Conservation (phyloP, 2,329 filamentous ascomycete genomes). For the Fusarium xylarioides region DNA sequence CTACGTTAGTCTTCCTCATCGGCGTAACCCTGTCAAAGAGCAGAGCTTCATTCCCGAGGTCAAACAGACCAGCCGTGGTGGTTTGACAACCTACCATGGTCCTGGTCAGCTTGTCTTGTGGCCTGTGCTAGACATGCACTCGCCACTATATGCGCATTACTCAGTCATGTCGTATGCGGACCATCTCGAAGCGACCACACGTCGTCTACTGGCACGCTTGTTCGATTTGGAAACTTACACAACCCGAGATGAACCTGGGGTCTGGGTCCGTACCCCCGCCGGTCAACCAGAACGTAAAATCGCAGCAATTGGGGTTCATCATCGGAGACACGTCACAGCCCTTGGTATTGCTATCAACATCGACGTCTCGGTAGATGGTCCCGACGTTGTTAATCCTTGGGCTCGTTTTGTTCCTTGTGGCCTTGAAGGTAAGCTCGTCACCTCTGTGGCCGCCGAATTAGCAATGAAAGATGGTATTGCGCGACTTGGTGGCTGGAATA, state of each 20-base stretch:
- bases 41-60: constrained; percentile 64
- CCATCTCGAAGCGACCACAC: constrained; percentile 79
- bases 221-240: constrained; percentile 68
- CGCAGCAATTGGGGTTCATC: constrained; percentile 90
- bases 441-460: constrained; percentile 72
- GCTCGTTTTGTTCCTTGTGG: constrained; percentile 89
- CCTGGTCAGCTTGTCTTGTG: constrained; percentile 94
- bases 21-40: constrained; percentile 42
- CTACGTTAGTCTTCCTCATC: constrained; percentile 39
- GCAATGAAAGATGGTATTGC: constrained; percentile 16
- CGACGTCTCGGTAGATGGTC: constrained; percentile 62
- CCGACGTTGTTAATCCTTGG: constrained; percentile 60
- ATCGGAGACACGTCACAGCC: constrained; percentile 82
- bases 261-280: constrained; percentile 69
- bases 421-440: constrained; percentile 79
- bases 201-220: constrained; percentile 64
- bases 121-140: constrained; percentile 83
- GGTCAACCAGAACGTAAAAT: constrained; percentile 72
- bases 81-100: constrained; percentile 93
- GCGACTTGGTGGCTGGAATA: constrained; percentile 38
- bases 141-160: constrained; percentile 63
- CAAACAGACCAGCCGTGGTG: constrained; percentile 79
- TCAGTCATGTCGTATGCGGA: constrained; percentile 80
- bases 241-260: constrained; percentile 81
- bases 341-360: constrained; percentile 87